Conservation (phyloP, 140 eudicot genomes). For the Bidens hawaiensis region DNA sequence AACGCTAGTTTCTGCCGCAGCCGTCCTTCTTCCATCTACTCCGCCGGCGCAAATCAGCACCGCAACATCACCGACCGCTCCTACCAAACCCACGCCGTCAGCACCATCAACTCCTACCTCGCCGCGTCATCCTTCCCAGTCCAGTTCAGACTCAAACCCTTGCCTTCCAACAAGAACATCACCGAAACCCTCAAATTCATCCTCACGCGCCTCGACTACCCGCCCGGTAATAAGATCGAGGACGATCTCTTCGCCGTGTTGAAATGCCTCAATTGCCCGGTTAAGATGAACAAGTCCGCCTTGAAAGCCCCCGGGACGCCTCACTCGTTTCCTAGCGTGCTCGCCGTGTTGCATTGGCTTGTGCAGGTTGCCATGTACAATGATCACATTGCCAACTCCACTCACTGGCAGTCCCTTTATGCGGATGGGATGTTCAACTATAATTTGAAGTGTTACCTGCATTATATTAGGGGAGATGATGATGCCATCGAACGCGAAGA, state of each 20-base stretch:
- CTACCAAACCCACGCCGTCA: conserved; percentile 44
- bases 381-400: conserved; percentile 34
- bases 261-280: conserved; percentile 57
- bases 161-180: conserved; percentile 67
- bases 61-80: conserved; percentile 55
- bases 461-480: conserved; percentile 68
- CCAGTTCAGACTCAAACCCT: conserved; percentile 48
- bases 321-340: conserved; percentile 59
- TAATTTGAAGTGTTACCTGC: conserved; percentile 38
- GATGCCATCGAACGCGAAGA: conserved; percentile 49
- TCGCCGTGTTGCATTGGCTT: conserved; percentile 82
- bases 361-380: conserved; percentile 52
- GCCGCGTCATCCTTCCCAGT: conserved; percentile 35
- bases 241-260: conserved; percentile 45
- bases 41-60: conserved; percentile 34
- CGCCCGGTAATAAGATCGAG: conserved; percentile 40
- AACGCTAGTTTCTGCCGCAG: conserved; percentile 84
- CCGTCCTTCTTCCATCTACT: conserved; percentile 75
- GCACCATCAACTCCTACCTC: no score
- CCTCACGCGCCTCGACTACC: conserved; percentile 45
- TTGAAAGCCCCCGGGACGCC: conserved; percentile 82
- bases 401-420: conserved; percentile 1
- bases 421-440: conserved; percentile 28
- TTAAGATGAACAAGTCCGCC: conserved; percentile 65
- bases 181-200: conserved; percentile 59